Evolutionary conservation across 176 grass and related monocot genomes (phyloP).

Genomic region (Lolium perenne): DNA sequence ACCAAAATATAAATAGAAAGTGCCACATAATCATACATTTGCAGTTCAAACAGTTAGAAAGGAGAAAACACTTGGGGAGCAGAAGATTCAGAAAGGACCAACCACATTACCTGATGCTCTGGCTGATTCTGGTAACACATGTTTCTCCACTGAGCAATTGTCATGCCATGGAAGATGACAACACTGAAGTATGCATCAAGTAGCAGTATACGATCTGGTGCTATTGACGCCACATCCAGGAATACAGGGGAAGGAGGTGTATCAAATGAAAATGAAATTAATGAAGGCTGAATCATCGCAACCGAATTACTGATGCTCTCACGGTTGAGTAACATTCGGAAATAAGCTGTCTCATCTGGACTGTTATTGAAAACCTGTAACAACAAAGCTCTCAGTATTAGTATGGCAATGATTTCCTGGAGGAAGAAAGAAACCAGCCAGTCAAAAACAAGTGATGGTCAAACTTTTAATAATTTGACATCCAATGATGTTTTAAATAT

Average conservation of each 20-base stretch:
- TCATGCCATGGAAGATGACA: conserved; percentile 98
- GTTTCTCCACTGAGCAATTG: conserved; percentile 98
- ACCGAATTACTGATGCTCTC: conserved; percentile 93
- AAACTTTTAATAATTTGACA: conserved; percentile 2
- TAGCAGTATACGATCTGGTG: conserved; percentile 83
- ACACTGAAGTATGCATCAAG: conserved; percentile 99
- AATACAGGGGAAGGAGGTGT: conserved; percentile 81
- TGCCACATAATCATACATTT: not conserved
- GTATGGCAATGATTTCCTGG: conserved; percentile 13
- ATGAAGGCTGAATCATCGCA: conserved; percentile 95
- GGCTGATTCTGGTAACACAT: conserved; percentile 97
- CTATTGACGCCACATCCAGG: conserved; percentile 92
- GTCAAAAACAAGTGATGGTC: conserved; percentile 9
- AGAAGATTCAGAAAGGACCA: conserved; percentile 10
- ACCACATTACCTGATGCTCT: conserved; percentile 81
- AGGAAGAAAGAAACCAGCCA: not conserved
- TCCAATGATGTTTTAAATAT: conserved; percentile 11
- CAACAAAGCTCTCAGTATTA: conserved; percentile 34
- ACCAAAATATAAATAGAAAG: not conserved
- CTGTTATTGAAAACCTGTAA: conserved; percentile 98
- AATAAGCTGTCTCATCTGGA: conserved; percentile 98
- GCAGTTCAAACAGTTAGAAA: not conserved
- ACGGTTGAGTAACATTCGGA: conserved; percentile 93
- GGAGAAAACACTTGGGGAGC: not conserved
- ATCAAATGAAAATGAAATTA: conserved; percentile 93